Evolutionary conservation across 2,329 filamentous ascomycete genomes (phyloP).

Genomic region (Colletotrichum abscissum): DNA sequence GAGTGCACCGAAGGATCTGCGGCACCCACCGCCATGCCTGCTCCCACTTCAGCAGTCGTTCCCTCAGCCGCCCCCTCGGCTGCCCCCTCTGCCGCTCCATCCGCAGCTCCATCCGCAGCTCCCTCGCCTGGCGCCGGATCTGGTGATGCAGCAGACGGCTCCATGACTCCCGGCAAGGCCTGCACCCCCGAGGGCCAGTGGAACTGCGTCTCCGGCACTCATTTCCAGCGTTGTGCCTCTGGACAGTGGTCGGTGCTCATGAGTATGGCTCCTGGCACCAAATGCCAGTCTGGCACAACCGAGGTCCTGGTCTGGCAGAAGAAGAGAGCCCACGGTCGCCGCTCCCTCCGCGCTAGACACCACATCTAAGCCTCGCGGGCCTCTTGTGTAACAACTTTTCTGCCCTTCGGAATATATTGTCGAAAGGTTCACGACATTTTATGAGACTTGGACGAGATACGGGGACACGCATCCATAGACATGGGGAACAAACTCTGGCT

Average conservation of each 20-base stretch:
- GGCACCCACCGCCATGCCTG: slow-evolving; percentile 5
- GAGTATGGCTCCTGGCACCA: slow-evolving; percentile 64
- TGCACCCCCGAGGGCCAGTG: slow-evolving; percentile 67
- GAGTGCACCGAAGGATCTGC: slow-evolving; percentile 12
- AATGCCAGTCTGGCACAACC: slow-evolving; percentile 52
- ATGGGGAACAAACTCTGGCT: slow-evolving; percentile 13
- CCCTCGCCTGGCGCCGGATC: slow-evolving; percentile 7
- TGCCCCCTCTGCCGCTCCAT: neutral
- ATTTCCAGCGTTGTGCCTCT: slow-evolving; percentile 72
- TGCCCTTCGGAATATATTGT: slow-evolving; percentile 23
- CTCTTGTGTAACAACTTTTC: neutral
- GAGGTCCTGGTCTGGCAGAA: slow-evolving; percentile 40
- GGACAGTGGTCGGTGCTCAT: slow-evolving; percentile 64
- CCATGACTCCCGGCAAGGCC: slow-evolving; percentile 49
- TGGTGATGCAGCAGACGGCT: slow-evolving; percentile 40
- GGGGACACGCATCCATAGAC: slow-evolving; percentile 25
- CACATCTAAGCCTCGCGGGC: slow-evolving; percentile 11
- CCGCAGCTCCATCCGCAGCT: neutral
- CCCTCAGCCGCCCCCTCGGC: neutral
- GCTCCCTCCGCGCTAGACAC: slow-evolving; percentile 22
- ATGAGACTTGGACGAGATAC: slow-evolving; percentile 31
- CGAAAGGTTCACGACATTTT: slow-evolving; percentile 28
- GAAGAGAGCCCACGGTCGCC: slow-evolving; percentile 33
- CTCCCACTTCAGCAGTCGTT: slow-evolving; percentile 9
- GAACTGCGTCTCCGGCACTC: slow-evolving; percentile 66